Percentiles rank a stretch among this genome's conserved stretches.
Evolutionary conservation across 1,139 yeast species (phyloP).

Genomic region (Magnusiomyces sp.): DNA sequence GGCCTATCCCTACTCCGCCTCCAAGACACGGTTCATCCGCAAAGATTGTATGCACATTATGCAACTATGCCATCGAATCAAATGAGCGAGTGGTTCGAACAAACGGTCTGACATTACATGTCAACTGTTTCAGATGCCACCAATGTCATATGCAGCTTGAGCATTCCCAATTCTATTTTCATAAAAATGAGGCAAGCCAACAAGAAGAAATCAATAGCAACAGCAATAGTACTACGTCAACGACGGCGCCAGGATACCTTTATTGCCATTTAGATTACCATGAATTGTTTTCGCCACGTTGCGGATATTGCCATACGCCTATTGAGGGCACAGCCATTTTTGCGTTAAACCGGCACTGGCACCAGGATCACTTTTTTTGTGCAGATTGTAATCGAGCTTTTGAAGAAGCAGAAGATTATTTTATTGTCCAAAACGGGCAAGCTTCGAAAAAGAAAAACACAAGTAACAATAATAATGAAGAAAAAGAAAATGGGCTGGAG

Average conservation of each 20-base stretch:
- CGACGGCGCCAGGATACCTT: constrained; percentile 14
- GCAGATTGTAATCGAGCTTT: constrained; percentile 28
- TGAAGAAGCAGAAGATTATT: constrained; percentile 21
- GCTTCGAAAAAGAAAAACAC: constrained; percentile 9
- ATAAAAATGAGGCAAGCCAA: background rate
- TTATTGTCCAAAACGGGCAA: constrained; percentile 17
- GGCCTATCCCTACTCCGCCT: too few relatives aligned
- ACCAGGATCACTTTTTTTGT: constrained; percentile 31
- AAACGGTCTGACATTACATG: constrained; percentile 25
- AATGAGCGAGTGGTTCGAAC: constrained; percentile 18
- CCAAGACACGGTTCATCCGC: too few relatives aligned
- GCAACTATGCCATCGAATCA: constrained; percentile 17
- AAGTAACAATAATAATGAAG: background rate
- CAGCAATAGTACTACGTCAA: too few relatives aligned
- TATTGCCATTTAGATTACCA: constrained; percentile 33
- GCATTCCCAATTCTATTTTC: constrained; percentile 28
- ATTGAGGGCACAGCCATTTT: constrained; percentile 28
- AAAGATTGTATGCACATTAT: constrained; percentile 15
- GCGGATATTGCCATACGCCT: constrained; percentile 29
- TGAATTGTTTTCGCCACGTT: constrained; percentile 27
- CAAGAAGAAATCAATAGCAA: background rate
- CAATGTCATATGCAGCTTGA: constrained; percentile 27
- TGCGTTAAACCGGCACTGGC: constrained; percentile 30
- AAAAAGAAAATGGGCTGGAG: background rate
- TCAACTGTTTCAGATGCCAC: constrained; percentile 28